Base-by-base conservation (phyloP, 805 yeast species). In the Candida takata region DNA sequence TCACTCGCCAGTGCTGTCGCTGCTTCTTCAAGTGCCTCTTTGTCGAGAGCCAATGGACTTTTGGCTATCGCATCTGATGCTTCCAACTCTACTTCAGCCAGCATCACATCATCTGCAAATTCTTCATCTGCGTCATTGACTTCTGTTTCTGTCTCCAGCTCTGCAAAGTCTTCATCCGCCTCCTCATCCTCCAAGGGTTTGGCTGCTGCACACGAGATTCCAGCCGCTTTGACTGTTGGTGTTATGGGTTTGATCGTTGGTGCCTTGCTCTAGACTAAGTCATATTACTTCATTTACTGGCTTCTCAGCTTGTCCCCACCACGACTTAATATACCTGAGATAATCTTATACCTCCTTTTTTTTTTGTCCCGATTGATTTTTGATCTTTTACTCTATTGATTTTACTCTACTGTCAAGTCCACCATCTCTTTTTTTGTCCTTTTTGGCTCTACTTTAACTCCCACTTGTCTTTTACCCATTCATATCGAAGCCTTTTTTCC, bases 11-110 rank as follows among this genome's bases (percentile, higher is more conserved):
- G n/a, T n/a, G n/a, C n/a, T n/a, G n/a, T n/a, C n/a, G n/a, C n/a
- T n/a, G 25, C n/a, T 11, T 16, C 36, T 18, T 47, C 47, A 8
- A 24, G 41, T 14, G 46, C 51, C 1, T 43, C 60, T 8, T 43
- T 62, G 35, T 46, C 55, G n/a, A 55, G 54, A 43, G 64, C 67
- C 33, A 51, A 54, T 38, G 69, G 67, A 36, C 48, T 64, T 32
- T 43, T 61, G 20, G 69, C 72, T 18, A 56, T 66, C 35, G 68
- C 73, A 31, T 60, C 67, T 13, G 62, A 57, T 41, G 53, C 56
- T 37, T 44, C 54, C 29, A 57, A 55, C 51, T 49, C 60, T 24
- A 26, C 35, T 13, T 41, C 47, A 37, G 24, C 45, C 19, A 30
- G 32, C 25, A 65, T 67, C 30, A 49, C 64, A 34, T 63, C 72